Conservation (phyloP, 2,329 filamentous ascomycete genomes). For the Talaromyces sp. region DNA sequence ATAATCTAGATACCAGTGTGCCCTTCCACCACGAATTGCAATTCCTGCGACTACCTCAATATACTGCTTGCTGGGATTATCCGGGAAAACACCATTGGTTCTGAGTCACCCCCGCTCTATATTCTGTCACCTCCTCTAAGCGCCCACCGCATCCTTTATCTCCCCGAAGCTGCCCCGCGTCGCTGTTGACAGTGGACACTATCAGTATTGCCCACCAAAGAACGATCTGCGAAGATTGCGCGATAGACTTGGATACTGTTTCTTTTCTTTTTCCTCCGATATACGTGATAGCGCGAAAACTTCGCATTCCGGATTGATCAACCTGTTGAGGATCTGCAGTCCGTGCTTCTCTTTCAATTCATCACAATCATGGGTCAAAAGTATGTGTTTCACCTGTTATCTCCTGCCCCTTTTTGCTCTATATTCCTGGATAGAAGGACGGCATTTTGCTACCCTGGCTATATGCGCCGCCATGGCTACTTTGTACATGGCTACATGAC, state of each 20-base stretch:
- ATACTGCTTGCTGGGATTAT: background rate
- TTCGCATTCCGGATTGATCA: background rate
- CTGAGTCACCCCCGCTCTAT: background rate
- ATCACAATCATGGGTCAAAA: slow-evolving; percentile 9
- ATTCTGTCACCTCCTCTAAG: background rate
- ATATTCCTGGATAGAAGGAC: background rate
- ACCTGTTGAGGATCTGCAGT: background rate
- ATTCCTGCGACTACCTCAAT: background rate
- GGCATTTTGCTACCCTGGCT: background rate
- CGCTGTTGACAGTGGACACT: too few species aligned
- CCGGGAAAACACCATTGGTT: background rate
- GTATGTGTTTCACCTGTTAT: background rate
- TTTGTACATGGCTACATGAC: background rate
- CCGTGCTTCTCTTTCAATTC: background rate
- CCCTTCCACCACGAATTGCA: background rate
- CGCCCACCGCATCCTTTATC: background rate
- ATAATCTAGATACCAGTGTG: background rate
- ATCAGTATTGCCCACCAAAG: background rate
- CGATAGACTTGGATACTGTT: background rate
- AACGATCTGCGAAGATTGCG: background rate
- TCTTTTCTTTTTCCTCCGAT: background rate
- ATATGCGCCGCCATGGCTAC: background rate
- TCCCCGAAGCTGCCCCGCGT: background rate
- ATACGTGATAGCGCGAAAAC: background rate
- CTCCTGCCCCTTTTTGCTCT: background rate